Percentiles rank a stretch among this genome's conserved stretches.
These are phyloP conservation scores for Venturia pyrina DNA, from an alignment of 2,329 filamentous ascomycete species.

Conservation along the genomic window DNA sequence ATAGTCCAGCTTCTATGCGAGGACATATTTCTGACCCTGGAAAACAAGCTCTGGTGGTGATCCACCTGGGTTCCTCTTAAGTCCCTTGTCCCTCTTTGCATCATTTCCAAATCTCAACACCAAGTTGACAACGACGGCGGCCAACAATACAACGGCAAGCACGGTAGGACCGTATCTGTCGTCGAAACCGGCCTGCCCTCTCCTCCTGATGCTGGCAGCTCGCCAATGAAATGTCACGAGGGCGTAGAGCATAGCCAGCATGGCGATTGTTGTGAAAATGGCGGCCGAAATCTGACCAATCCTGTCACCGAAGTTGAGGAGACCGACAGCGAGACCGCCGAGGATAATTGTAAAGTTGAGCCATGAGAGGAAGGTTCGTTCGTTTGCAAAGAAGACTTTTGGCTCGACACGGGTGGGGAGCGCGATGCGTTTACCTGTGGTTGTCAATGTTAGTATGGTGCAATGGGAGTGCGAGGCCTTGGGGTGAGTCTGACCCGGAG, in stretches of 20 bases:
- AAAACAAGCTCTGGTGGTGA: neutral
- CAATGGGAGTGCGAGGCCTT: neutral
- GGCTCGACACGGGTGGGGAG: conserved; percentile 96
- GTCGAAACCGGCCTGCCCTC: conserved; percentile 92
- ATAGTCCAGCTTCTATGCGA: neutral
- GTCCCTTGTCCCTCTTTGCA: conserved; percentile 3
- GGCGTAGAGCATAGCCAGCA: conserved; percentile 92
- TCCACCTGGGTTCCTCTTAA: neutral
- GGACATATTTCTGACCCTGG: neutral
- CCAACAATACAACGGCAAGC: conserved; percentile 72
- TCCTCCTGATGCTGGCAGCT: conserved; percentile 79
- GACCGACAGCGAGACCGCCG: conserved; percentile 88
- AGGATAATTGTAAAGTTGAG: conserved; percentile 99
- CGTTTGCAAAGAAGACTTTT: conserved; percentile 99
- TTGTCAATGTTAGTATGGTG: neutral
- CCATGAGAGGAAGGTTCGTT: conserved; percentile 98
- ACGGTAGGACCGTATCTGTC: conserved; percentile 91
- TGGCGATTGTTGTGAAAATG: conserved; percentile 86
- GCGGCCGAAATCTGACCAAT: conserved; percentile 90
- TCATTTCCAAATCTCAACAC: conserved; percentile 48
- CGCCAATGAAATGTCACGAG: conserved; percentile 95
- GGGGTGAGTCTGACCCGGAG: conserved; percentile 56
- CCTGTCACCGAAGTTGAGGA: conserved; percentile 95
- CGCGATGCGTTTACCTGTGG: conserved; percentile 88
- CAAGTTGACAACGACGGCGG: conserved; percentile 94